phyloP scores from a whole-genome alignment of 1,139 yeast genomes.

The Magnusiomyces tetraspermus region DNA sequence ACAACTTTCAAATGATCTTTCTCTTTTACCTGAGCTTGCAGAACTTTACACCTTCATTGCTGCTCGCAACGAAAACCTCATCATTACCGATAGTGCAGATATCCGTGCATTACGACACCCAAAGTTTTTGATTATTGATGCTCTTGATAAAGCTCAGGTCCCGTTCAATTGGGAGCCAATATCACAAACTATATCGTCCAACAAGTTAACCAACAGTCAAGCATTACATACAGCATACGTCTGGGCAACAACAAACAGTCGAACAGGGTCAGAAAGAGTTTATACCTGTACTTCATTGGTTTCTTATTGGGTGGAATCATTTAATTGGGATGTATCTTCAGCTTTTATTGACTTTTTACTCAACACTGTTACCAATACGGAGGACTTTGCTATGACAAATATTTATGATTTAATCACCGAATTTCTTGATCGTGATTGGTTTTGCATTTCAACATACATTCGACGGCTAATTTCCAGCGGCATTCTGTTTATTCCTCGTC shows the following conservation, averaged over 20 bases:
- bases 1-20: background rate
- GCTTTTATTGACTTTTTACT: slow-evolving; percentile 25
- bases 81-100: slow-evolving; percentile 21
- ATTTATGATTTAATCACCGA: slow-evolving; percentile 49
- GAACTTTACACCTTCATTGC: slow-evolving; percentile 23
- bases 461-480: slow-evolving; percentile 80
- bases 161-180: slow-evolving; percentile 19
- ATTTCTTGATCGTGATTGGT: slow-evolving; percentile 40
- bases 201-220: slow-evolving; percentile 18
- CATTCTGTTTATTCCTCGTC: slow-evolving; percentile 42
- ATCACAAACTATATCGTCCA: slow-evolving; percentile 19
- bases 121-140: slow-evolving; percentile 17
- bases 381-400: slow-evolving; percentile 28
- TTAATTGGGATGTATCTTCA: slow-evolving; percentile 23
- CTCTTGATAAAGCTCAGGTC: slow-evolving; percentile 19
- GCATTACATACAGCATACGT: slow-evolving; percentile 22
- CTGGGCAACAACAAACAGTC: slow-evolving; percentile 26
- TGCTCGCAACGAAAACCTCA: slow-evolving; percentile 25
- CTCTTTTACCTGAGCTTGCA: background rate
- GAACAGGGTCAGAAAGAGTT: slow-evolving; percentile 22
- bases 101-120: slow-evolving; percentile 20
- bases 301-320: slow-evolving; percentile 12
- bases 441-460: slow-evolving; percentile 58
- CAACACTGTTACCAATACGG: slow-evolving; percentile 18
- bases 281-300: slow-evolving; percentile 22